phyloP scores from a whole-genome alignment of 208 protist genomes.

The Sergeia podlipaevii region DNA sequence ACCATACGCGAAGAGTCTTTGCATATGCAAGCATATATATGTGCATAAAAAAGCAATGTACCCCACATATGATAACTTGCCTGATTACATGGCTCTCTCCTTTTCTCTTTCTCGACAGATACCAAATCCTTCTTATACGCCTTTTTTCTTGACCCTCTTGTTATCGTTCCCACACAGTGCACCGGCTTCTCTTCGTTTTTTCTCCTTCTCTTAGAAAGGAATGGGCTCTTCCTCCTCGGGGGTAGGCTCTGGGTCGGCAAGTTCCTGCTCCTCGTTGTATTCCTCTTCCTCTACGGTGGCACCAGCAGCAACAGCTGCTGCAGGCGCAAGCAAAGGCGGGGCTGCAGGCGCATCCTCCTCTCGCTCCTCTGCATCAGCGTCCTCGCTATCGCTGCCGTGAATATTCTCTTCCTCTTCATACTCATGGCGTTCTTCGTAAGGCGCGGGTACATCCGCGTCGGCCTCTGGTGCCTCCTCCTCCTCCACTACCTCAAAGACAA shows the following conservation, averaged over 20 bases:
- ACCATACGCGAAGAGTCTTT: background rate
- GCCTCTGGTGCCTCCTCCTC: background rate
- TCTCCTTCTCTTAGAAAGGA: too few species aligned
- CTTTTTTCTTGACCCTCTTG: too few species aligned
- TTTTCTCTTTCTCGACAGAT: background rate
- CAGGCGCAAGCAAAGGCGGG: too few species aligned
- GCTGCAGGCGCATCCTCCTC: conserved; percentile 17
- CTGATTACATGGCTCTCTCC: background rate
- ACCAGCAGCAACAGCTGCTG: conserved; percentile 33
- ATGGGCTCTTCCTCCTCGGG: too few species aligned
- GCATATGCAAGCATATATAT: background rate
- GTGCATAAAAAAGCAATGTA: background rate
- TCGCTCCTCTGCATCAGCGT: too few species aligned
- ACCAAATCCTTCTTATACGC: too few species aligned
- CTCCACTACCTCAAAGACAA: background rate
- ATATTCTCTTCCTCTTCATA: background rate
- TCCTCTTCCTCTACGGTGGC: background rate
- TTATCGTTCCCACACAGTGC: too few species aligned
- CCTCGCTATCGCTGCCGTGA: too few species aligned
- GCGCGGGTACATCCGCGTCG: conserved; percentile 1
- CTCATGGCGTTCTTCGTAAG: background rate
- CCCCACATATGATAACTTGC: too few species aligned
- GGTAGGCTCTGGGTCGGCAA: background rate
- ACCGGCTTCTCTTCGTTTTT: too few species aligned
- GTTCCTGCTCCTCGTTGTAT: background rate